phyloP scores from a whole-genome alignment of 2,329 filamentous ascomycete genomes.

The Trichophyton benhamiae region DNA sequence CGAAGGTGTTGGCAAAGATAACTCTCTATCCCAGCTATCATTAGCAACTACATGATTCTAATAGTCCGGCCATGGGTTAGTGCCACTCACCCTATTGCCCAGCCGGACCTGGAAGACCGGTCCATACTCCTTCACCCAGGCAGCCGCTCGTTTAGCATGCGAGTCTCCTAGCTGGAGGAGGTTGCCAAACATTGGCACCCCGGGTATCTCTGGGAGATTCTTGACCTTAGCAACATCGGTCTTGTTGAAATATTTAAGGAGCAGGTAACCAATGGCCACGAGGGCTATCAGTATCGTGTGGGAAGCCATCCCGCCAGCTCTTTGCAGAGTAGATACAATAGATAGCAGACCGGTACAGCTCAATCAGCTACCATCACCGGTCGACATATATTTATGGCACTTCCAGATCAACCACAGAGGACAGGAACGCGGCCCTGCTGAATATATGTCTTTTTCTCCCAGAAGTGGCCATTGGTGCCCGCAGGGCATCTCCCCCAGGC shows the following conservation, averaged over 20 bases:
- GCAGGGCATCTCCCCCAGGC: neutral
- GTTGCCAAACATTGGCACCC: constrained; percentile 52
- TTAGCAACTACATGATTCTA: neutral
- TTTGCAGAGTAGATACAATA: neutral
- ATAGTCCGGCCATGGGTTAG: neutral
- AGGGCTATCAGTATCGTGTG: constrained; percentile 19
- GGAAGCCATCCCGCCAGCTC: constrained; percentile 7
- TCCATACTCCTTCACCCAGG: constrained; percentile 50
- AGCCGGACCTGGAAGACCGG: constrained; percentile 55
- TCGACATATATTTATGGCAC: neutral
- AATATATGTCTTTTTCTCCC: neutral
- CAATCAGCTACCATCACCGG: neutral
- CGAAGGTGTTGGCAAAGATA: constrained; percentile 67
- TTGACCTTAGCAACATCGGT: constrained; percentile 52
- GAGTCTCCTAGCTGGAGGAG: constrained; percentile 47
- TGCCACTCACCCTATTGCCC: constrained; percentile 48
- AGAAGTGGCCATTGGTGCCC: neutral
- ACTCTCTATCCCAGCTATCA: constrained; percentile 41
- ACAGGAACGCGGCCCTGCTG: neutral
- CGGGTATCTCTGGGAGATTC: constrained; percentile 48
- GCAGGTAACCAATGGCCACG: constrained; percentile 27
- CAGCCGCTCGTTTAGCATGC: constrained; percentile 43
- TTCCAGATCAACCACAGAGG: neutral
- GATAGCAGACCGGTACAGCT: neutral
- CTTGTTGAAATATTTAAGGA: constrained; percentile 33